Conservation (phyloP, 2,329 filamentous ascomycete species). For the Talaromyces pinophilus region DNA sequence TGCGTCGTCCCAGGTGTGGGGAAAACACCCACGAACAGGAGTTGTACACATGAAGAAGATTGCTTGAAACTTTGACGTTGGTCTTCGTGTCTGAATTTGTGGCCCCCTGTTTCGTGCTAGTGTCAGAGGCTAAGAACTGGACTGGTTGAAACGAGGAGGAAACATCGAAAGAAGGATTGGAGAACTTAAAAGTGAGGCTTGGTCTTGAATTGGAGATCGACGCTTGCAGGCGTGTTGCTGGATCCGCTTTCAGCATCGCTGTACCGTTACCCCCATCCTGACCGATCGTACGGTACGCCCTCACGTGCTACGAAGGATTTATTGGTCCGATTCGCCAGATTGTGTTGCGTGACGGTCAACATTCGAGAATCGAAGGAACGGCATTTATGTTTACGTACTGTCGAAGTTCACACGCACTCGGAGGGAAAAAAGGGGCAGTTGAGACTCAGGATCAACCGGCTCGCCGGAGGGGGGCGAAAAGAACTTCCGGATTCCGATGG, state of each 20-base stretch:
- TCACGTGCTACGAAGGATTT: slow-evolving; percentile 8
- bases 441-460: neutral
- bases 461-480: neutral
- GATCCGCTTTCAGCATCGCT: slow-evolving; percentile 21
- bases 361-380: neutral
- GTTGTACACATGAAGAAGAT: slow-evolving; percentile 2
- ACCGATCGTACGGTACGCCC: slow-evolving; percentile 9
- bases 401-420: neutral
- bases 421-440: neutral
- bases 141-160: slow-evolving; percentile 1
- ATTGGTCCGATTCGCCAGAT: neutral
- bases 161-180: slow-evolving; percentile 3
- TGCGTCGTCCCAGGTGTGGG: neutral
- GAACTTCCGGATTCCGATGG: slow-evolving; percentile 6
- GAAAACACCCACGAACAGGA: neutral
- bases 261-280: slow-evolving; percentile 5
- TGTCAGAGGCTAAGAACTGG: neutral
- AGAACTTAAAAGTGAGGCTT: slow-evolving; percentile 21
- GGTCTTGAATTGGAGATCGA: slow-evolving; percentile 20
- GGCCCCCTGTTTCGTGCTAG: slow-evolving; percentile 14
- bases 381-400: neutral
- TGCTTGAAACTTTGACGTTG: neutral
- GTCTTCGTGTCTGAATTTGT: slow-evolving; percentile 2
- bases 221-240: slow-evolving; percentile 19
- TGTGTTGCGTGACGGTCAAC: slow-evolving; percentile 1